Percentiles rank a stretch among this genome's conserved stretches.
Evolutionary conservation across 1,284 basidiomycete species (phyloP).

Genomic region (Boletus mariae): DNA sequence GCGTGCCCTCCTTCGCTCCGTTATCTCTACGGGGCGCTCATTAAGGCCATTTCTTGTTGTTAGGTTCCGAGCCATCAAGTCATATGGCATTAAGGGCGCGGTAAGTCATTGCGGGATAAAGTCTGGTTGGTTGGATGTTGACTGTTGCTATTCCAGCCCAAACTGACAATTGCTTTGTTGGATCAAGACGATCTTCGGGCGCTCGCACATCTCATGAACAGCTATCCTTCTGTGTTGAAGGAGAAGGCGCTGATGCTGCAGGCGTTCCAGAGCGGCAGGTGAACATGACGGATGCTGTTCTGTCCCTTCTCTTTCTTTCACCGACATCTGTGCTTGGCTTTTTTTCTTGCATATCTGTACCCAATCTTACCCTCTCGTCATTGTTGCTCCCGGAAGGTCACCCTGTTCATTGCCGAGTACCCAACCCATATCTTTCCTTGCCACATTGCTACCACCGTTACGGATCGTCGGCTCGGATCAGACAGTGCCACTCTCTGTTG

Average conservation of each 20-base stretch:
- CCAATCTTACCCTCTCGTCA: not conserved
- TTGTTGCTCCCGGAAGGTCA: conserved; percentile 14
- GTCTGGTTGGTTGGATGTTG: not conserved
- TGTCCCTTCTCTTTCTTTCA: not conserved
- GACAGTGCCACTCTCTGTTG: not conserved
- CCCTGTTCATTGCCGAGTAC: not conserved
- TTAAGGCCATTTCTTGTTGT: not conserved
- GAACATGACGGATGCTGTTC: conserved; percentile 2
- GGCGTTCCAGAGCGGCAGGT: conserved; percentile 31
- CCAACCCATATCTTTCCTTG: not conserved
- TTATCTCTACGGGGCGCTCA: not conserved
- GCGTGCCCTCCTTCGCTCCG: conserved; percentile 26
- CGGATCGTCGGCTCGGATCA: conserved; percentile 5
- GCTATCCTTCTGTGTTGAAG: conserved; percentile 76
- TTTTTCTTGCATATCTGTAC: conserved; percentile 16
- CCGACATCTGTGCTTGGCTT: not conserved
- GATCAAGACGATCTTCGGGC: conserved; percentile 82
- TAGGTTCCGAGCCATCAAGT: conserved; percentile 76
- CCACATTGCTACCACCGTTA: conserved; percentile 8
- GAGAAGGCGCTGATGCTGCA: conserved; percentile 59
- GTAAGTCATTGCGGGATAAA: conserved; percentile 39
- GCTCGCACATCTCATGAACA: conserved; percentile 83
- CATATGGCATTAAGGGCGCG: conserved; percentile 74
- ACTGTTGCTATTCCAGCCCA: conserved; percentile 47
- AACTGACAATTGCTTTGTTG: conserved; percentile 77